Conservation (phyloP, 1,139 yeast genomes). For the Dujonia santamariae region DNA sequence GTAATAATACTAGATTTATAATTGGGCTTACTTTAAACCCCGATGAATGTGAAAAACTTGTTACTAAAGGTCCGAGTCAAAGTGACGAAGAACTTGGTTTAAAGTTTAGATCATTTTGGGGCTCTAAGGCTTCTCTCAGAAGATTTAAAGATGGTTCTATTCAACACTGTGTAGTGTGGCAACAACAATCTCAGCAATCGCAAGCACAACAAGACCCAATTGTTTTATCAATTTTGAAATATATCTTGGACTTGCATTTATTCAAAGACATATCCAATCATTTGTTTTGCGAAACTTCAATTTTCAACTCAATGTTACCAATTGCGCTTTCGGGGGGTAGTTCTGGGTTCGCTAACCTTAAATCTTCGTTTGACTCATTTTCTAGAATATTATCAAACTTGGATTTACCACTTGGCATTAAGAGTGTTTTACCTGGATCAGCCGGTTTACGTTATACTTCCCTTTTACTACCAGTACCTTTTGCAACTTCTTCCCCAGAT, state of each 20-base stretch:
- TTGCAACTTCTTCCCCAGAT: slow-evolving; percentile 72
- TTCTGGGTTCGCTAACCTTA: slow-evolving; percentile 55
- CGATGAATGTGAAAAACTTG: slow-evolving; percentile 71
- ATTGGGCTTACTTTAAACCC: slow-evolving; percentile 74
- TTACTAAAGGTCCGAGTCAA: slow-evolving; percentile 83
- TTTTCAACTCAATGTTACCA: slow-evolving; percentile 54
- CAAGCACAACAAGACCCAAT: slow-evolving; percentile 55
- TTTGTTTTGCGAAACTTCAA: slow-evolving; percentile 37
- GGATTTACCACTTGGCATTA: slow-evolving; percentile 70
- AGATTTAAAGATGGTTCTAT: slow-evolving; percentile 89
- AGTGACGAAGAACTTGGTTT: slow-evolving; percentile 55
- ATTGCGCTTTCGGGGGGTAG: slow-evolving; percentile 57
- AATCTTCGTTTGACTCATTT: slow-evolving; percentile 64
- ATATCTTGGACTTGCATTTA: slow-evolving; percentile 62
- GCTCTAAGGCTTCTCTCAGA: slow-evolving; percentile 77
- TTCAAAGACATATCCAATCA: slow-evolving; percentile 42
- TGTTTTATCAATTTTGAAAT: slow-evolving; percentile 62
- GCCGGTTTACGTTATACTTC: slow-evolving; percentile 76
- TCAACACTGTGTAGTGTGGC: slow-evolving; percentile 89
- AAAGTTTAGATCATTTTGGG: slow-evolving; percentile 86
- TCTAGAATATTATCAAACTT: slow-evolving; percentile 50
- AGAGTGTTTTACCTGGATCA: slow-evolving; percentile 63
- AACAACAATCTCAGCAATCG: slow-evolving; percentile 46
- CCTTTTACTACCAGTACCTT: slow-evolving; percentile 76
- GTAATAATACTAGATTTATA: slow-evolving; percentile 29